Conservation (phyloP, 2,329 filamentous ascomycete species). For the Fusarium penzigii region DNA sequence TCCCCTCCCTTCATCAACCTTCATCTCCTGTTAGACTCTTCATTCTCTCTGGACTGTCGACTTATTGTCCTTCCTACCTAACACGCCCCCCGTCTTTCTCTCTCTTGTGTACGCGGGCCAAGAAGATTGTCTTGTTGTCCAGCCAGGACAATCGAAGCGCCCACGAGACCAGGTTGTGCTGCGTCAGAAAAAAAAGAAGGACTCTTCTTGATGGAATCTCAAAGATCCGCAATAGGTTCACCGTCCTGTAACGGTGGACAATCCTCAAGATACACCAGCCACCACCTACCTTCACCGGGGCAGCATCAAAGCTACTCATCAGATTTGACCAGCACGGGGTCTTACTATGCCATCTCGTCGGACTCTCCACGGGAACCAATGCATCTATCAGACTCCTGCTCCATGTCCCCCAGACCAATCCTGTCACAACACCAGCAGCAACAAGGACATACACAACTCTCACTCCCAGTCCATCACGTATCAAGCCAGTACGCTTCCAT, state of each 20-base stretch:
- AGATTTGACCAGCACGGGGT: constrained; percentile 27
- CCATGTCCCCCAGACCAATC: constrained; percentile 19
- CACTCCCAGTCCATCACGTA: constrained; percentile 17
- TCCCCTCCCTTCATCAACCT: too few species aligned
- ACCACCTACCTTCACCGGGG: constrained; percentile 24
- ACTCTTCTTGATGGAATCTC: too few species aligned
- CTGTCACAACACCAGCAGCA: constrained; percentile 22
- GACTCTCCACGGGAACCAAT: constrained; percentile 21
- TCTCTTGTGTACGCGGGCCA: constrained; percentile 19
- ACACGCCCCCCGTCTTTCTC: constrained; percentile 19
- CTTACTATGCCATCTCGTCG: constrained; percentile 27
- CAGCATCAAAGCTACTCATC: constrained; percentile 31
- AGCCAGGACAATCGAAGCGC: constrained; percentile 17
- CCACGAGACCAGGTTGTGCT: constrained; percentile 25
- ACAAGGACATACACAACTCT: constrained; percentile 14
- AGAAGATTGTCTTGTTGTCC: constrained; percentile 17
- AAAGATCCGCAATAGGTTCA: constrained; percentile 29
- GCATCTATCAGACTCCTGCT: constrained; percentile 24
- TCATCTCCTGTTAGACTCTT: constrained; percentile 18
- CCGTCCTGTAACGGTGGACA: constrained; percentile 30
- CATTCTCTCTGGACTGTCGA: constrained; percentile 13
- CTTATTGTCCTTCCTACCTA: constrained; percentile 13
- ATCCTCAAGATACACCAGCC: constrained; percentile 36
- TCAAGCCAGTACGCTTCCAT: constrained; percentile 24
- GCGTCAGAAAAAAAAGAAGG: too few species aligned